Evolutionary conservation across 2,329 filamentous ascomycete genomes (phyloP), one percentile per base, ranked within the genome.

Genomic region (Verticillium tricorpus): DNA sequence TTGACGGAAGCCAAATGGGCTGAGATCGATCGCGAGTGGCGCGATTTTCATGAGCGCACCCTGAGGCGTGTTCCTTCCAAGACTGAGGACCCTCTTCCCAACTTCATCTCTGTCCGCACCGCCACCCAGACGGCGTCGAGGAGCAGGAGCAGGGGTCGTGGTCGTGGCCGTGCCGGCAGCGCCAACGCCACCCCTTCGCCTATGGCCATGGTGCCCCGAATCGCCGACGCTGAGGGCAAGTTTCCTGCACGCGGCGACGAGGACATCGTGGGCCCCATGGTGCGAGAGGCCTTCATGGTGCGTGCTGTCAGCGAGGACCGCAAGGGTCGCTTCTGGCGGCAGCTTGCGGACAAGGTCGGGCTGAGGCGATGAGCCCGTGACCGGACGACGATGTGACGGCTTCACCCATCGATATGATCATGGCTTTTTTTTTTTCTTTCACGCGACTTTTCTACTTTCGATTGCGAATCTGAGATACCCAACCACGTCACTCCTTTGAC

Each of bases 251-350:
- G 94, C 35, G 93, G 93, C 59, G 93, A 97, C 69, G 89, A 93
- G 69, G 93, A 96, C 74, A 96, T 97, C 72, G 92, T 97, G 55
- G 93, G 93, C 1, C 93, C 93, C 7, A 97, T 97, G 93, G 86
- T 87, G 68, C 83, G 84, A 14, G 82, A 85, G 66, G 78, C 79
- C 45, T 76, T 80, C 65, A 86, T 86, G 83, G 73, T 75, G 34
- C 76, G 80, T 56, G 74, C 76, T 15, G 72, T 72, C 56, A 78
- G 75, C 61, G 79, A 82, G 55, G 78, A 80, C 65, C 76, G 76
- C 65, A 79, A 76, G 65, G 69, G 75, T 19, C 77, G 78, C 59
- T 83, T 84, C 69, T 79, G 81, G 78, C 81, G 77, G 68, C 79
- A 69, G 63, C 70, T 84, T 17, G 79, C 76, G 37, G 80, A 76